Evolutionary conservation across 345 rosid species (phyloP).

Genomic region (Angophora floribunda): DNA sequence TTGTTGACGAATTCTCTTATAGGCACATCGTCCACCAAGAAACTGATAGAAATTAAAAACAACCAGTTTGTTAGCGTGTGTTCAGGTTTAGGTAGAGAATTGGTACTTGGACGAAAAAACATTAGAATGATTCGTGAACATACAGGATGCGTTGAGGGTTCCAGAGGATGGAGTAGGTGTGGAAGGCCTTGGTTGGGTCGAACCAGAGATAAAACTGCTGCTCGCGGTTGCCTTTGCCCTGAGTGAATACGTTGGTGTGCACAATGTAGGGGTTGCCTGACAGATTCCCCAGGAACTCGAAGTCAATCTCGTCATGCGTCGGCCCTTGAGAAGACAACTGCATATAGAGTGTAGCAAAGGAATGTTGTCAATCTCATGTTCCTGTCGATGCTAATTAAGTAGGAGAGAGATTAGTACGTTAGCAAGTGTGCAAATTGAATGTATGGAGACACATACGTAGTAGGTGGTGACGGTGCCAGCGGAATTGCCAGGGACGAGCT

Average conservation of each 20-base stretch:
- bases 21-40: constrained; percentile 40
- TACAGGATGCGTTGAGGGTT: background rate
- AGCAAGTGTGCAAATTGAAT: background rate
- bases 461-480: constrained; percentile 58
- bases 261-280: background rate
- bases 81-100: background rate
- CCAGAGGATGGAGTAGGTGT: constrained; percentile 4
- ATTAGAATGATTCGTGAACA: background rate
- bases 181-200: constrained; percentile 5
- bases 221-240: constrained; percentile 1
- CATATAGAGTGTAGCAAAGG: background rate
- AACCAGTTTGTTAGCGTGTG: background rate
- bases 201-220: constrained; percentile 9
- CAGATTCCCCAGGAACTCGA: constrained; percentile 5
- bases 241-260: constrained; percentile 3
- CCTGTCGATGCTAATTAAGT: background rate
- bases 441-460: constrained; percentile 17
- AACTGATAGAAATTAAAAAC: background rate
- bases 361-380: background rate
- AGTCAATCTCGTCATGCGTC: constrained; percentile 1
- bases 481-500: constrained; percentile 46
- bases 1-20: constrained; percentile 43
- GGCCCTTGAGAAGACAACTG: constrained; percentile 2
- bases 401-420: background rate
- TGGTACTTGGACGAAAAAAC: too few species aligned